These are phyloP conservation scores for Pichia gijzeniarum DNA, from an alignment of 805 yeast genomes.

Conservation along the genomic window DNA sequence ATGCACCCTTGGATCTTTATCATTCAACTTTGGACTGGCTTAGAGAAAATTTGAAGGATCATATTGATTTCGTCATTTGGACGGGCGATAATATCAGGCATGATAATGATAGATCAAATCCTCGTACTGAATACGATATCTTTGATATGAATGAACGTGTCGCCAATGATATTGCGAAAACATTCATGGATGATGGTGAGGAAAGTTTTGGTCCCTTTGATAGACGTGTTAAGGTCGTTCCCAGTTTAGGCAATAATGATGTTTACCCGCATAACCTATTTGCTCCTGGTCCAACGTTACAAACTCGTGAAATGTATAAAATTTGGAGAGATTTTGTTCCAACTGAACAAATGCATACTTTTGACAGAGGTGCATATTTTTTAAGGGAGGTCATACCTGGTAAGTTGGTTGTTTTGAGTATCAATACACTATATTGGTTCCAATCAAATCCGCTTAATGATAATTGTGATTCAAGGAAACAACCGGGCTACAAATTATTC, in stretches of 20 bases:
- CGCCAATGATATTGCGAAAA: constrained; percentile 43
- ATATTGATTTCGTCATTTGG: constrained; percentile 83
- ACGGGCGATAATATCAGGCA: constrained; percentile 87
- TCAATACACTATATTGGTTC: constrained; percentile 71
- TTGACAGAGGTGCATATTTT: constrained; percentile 68
- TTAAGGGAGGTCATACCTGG: constrained; percentile 75
- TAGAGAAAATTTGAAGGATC: constrained; percentile 53
- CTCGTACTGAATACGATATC: constrained; percentile 68
- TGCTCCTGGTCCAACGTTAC: constrained; percentile 83
- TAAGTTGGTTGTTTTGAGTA: constrained; percentile 68
- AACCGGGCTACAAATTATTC: constrained; percentile 75
- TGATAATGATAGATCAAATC: constrained; percentile 68
- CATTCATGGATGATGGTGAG: constrained; percentile 45
- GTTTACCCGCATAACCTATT: constrained; percentile 85
- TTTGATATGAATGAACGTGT: constrained; percentile 60
- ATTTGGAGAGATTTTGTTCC: constrained; percentile 76
- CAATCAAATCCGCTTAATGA: constrained; percentile 78
- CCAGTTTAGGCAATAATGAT: constrained; percentile 80
- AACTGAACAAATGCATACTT: constrained; percentile 66
- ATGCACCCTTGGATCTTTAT: constrained; percentile 59
- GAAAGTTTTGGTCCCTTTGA: constrained; percentile 21
- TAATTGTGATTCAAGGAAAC: constrained; percentile 61
- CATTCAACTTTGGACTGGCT: constrained; percentile 65
- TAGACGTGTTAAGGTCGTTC: constrained; percentile 43
- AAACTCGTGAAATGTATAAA: constrained; percentile 67